These are phyloP conservation scores for Solanum corneliomulleri DNA, from an alignment of 257 asterid genomes.

Conservation along the genomic window DNA sequence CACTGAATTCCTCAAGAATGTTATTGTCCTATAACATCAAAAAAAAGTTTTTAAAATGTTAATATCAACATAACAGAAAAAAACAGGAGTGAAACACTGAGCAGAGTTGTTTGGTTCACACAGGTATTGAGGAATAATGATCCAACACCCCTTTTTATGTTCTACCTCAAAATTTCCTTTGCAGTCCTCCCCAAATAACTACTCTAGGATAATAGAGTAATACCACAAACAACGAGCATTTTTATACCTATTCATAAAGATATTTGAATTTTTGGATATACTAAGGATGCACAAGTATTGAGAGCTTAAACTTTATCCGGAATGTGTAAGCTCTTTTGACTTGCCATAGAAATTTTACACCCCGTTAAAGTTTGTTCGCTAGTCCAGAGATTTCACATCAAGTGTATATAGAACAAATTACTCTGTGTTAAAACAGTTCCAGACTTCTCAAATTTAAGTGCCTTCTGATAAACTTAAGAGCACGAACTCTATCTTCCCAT, in stretches of 20 bases:
- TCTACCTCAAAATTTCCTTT: not conserved
- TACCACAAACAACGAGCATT: not conserved
- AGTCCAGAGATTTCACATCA: not conserved
- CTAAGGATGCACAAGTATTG: not conserved
- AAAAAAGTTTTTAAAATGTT: not conserved
- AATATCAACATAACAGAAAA: not conserved
- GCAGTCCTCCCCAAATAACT: not conserved
- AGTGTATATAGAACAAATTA: not conserved
- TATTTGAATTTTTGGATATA: not conserved
- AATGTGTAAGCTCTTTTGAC: not conserved
- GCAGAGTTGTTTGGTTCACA: not conserved
- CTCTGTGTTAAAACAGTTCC: not conserved
- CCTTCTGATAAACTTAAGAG: not conserved
- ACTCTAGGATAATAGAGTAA: not conserved
- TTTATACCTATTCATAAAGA: not conserved
- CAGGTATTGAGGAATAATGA: not conserved
- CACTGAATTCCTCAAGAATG: conserved; percentile 70
- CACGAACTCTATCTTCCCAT: not conserved
- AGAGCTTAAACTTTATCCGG: not conserved
- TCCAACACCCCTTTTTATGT: not conserved
- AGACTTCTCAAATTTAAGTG: not conserved
- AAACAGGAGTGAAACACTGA: not conserved
- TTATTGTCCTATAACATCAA: conserved; percentile 45
- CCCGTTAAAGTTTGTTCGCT: not conserved
- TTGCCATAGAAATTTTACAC: not conserved